Evolutionary conservation across 495 filamentous ascomycete species (phyloP), one percentile per base, ranked within the genome.

Genomic region (Trichocladium uniseriatum): DNA sequence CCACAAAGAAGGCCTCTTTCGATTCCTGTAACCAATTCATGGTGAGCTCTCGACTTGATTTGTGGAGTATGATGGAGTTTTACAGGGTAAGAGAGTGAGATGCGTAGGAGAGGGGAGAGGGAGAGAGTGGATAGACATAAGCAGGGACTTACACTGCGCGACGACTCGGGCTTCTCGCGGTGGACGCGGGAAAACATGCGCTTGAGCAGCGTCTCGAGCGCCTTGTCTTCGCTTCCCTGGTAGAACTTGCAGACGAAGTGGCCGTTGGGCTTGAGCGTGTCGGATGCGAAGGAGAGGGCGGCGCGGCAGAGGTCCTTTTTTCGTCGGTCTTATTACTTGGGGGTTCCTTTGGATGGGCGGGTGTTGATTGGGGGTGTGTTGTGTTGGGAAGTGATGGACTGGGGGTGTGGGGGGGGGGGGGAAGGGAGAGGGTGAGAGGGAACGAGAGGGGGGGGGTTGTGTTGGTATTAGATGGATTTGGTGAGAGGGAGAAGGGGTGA

Each of bases 211-310:
- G 61, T 67, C 67, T 95, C 87, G 19, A 98, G 62, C 5, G 69
- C 70, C 66, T 84, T 87, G 60, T 96, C 89, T 56, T 95, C 88
- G 5, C 73, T 62, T 4, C 92, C 92, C 61, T 91, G 86, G 65
- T 97, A 98, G 66, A 95, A 97, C 68, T 98, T 98, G 74, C 92
- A 97, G 28, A 98, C 77, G 56, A 98, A 94, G 62, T 91, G 82
- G 0, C 92, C 92, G 36, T 83, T 83, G 18, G 75, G 65, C 55
- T 79, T 82, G n/a, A 98, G 74, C 9, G 87, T 89, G 56, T 94
- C 87, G 58, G 81, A 82, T 38, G 81, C 77, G 65, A 98, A 98
- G 22, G 73, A 66, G 20, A 98, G 72, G 6, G 92, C 91, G 41
- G 89, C 85, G 49, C 76, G 70, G 67, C 91, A 96, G 29, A 98